phyloP scores from a whole-genome alignment of 2,329 filamentous ascomycete species.

The Fusarium odoratissimum region DNA sequence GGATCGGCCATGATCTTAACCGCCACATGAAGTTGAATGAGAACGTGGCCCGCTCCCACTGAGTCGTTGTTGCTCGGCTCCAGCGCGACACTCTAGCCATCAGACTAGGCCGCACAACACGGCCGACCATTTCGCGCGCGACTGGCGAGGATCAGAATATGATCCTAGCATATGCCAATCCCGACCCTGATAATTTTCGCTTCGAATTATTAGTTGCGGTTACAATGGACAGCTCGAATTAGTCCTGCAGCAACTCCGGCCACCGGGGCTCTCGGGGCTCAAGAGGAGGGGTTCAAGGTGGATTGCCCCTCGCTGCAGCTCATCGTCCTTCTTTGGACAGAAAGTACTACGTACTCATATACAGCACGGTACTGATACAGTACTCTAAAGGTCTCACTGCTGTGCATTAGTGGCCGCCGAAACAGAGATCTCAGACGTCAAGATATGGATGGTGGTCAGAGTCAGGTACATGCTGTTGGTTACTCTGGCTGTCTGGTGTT shows the following conservation, averaged over 20 bases:
- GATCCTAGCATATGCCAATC: constrained; percentile 29
- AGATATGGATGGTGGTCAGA: constrained; percentile 40
- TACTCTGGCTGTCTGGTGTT: neutral
- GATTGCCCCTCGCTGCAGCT: constrained; percentile 36
- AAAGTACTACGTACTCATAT: constrained; percentile 33
- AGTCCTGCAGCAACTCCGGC: constrained; percentile 33
- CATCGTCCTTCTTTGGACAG: constrained; percentile 19
- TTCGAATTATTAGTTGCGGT: constrained; percentile 38
- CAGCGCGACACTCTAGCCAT: constrained; percentile 39
- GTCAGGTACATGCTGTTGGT: constrained; percentile 44
- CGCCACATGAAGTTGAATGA: constrained; percentile 46
- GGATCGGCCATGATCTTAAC: constrained; percentile 39
- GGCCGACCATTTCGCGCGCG: constrained; percentile 42
- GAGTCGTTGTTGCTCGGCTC: constrained; percentile 43
- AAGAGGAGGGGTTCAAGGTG: constrained; percentile 34
- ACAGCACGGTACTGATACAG: constrained; percentile 28
- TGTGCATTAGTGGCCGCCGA: constrained; percentile 51
- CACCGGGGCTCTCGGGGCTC: constrained; percentile 34
- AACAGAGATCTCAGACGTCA: constrained; percentile 50
- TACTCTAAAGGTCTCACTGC: constrained; percentile 38
- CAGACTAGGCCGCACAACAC: constrained; percentile 38
- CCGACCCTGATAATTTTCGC: constrained; percentile 40
- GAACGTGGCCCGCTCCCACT: constrained; percentile 48
- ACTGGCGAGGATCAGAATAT: constrained; percentile 36
- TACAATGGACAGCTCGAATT: constrained; percentile 31